Evolutionary conservation across 2,329 filamentous ascomycete species (phyloP).

Genomic region (Paraphaeosphaeria sporulosa): DNA sequence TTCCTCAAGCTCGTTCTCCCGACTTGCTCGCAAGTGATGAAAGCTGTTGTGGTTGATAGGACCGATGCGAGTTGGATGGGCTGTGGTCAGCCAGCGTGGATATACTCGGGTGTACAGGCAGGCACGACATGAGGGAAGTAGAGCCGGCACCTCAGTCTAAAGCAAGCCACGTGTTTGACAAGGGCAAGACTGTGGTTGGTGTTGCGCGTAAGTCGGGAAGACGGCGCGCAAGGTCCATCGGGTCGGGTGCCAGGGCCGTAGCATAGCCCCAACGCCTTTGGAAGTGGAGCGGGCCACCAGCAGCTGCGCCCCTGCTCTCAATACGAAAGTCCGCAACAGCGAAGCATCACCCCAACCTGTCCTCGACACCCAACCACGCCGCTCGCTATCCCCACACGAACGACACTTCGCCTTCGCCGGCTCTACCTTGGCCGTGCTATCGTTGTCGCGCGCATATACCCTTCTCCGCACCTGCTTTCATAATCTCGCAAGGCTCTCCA

Average conservation of each 20-base stretch:
- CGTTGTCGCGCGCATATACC: background rate
- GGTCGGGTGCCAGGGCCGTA: background rate
- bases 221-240: background rate
- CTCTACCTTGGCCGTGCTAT: background rate
- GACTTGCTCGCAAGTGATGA: no score
- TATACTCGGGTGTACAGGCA: no score
- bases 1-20: no score
- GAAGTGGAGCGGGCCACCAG: background rate
- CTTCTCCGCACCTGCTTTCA: background rate
- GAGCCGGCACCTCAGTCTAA: background rate
- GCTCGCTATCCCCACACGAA: constrained; percentile 7
- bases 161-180: background rate
- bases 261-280: constrained; percentile 7
- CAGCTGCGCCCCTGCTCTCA: constrained; percentile 5
- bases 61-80: no score
- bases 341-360: constrained; percentile 4
- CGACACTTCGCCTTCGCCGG: background rate
- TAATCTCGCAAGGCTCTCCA: constrained; percentile 7
- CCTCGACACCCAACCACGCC: constrained; percentile 9
- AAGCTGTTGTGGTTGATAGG: no score
- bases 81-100: no score
- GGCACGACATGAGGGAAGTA: no score
- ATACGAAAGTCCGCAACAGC: constrained; percentile 2
- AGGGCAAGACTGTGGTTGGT: background rate
- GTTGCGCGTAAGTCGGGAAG: background rate